phyloP scores from a whole-genome alignment of 2,329 filamentous ascomycete genomes.

The Cercospora citrullina region DNA sequence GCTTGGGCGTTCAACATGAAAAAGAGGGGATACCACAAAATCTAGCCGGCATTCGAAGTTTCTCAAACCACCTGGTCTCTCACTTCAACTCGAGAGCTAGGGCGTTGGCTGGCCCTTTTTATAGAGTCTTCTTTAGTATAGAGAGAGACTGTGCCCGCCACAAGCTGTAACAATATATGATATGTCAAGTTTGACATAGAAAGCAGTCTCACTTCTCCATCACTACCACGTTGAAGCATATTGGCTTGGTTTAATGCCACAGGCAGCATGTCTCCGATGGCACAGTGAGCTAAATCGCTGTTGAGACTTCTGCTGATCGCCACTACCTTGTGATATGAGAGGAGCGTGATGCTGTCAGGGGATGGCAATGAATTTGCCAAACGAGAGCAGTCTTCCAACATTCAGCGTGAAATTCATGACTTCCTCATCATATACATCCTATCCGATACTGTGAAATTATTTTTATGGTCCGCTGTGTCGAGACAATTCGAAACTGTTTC shows the following conservation, averaged over 20 bases:
- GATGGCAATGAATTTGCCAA: no score
- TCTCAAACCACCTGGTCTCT: slow-evolving; percentile 12
- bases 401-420: not conserved
- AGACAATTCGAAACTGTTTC: not conserved
- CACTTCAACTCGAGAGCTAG: slow-evolving; percentile 26
- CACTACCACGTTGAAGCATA: not conserved
- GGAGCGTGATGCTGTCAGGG: no score
- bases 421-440: not conserved
- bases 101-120: slow-evolving; percentile 19
- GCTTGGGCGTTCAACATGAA: slow-evolving; percentile 31
- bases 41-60: slow-evolving; percentile 12
- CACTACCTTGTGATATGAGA: no score
- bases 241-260: no score
- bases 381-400: no score
- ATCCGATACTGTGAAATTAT: not conserved
- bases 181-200: not conserved
- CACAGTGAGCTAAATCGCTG: no score
- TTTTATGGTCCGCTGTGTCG: not conserved
- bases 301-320: not conserved
- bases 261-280: not conserved
- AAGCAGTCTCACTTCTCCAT: not conserved
- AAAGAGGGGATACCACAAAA: slow-evolving; percentile 1
- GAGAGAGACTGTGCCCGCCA: slow-evolving; percentile 21
- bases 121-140: slow-evolving; percentile 7
- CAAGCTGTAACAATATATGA: slow-evolving; percentile 18